A percentile compares a stretch with the other conserved stretches of the same genome.
These are phyloP conservation scores for Serendipita sp. DNA, from an alignment of 1,284 basidiomycete genomes.

Conservation along the genomic window DNA sequence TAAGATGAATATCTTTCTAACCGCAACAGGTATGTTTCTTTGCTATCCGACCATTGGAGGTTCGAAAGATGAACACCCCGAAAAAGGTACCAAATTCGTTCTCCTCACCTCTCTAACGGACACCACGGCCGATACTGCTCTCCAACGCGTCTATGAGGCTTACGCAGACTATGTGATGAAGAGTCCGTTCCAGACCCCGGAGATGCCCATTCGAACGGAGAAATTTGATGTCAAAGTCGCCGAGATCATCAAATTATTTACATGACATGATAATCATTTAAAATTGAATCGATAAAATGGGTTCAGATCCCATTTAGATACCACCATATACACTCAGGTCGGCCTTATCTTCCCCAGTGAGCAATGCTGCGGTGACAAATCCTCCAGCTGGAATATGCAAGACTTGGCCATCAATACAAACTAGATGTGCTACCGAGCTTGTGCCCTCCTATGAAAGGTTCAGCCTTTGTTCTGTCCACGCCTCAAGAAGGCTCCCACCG, in stretches of 20 bases:
- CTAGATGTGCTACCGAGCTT: constrained; percentile 44
- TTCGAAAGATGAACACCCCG: background rate
- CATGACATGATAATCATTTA: background rate
- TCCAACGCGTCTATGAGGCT: constrained; percentile 77
- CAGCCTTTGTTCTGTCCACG: background rate
- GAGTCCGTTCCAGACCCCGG: constrained; percentile 96
- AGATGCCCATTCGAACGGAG: constrained; percentile 94
- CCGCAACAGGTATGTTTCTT: constrained; percentile 69
- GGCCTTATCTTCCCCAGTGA: background rate
- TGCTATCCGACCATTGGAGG: constrained; percentile 2
- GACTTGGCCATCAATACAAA: constrained; percentile 66
- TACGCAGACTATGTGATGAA: constrained; percentile 96
- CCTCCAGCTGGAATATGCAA: constrained; percentile 42
- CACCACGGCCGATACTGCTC: constrained; percentile 50
- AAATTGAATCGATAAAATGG: background rate
- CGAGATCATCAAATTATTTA: constrained; percentile 5
- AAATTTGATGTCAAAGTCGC: constrained; percentile 51
- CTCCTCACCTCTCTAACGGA: constrained; percentile 73
- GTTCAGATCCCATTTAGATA: background rate
- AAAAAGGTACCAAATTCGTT: constrained; percentile 90
- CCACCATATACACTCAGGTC: background rate
- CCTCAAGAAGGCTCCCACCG: constrained; percentile 33
- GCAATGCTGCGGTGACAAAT: constrained; percentile 14
- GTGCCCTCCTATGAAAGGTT: constrained; percentile 30
- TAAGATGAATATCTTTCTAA: constrained; percentile 79